Base-by-base conservation (phyloP, 768 basidiomycete species). In the Grammothele lineata region DNA sequence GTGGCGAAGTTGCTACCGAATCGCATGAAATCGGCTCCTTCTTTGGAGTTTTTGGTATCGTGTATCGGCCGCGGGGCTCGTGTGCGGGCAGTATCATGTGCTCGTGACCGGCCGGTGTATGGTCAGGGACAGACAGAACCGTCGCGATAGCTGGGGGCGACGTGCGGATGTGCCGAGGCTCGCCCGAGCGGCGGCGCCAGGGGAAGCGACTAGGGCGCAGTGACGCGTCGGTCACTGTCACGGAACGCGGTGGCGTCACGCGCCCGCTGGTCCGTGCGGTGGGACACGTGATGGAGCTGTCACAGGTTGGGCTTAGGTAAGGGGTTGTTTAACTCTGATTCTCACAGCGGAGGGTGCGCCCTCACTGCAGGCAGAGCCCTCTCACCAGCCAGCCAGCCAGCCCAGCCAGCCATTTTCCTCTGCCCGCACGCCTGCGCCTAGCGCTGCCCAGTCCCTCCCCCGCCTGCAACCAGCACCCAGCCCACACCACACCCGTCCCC, bases 341-440 rank as follows among this genome's bases (percentile, higher is more conserved):
- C 44, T 43, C 51, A 43, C 50, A 45, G 44, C 43, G 27, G 38
- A 48, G 47, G 47, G 45, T 53, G 49, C 55, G 52, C 55, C 51
- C 52, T 40, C 52, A 47, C 44, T 50, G 36, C n/a, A 57, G 47
- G 41, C 44, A 54, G 55, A 51, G 49, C 55, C 55, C 50, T 52
- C 55, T 49, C 55, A 56, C 51, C 55, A 53, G 43, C 50, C 50
- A 55, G 51, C 48, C 41, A 44, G 43, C 53, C 40, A 54, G 48
- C 45, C 44, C 39, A 39, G 33, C 50, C 50, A 54, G 48, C 55
- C 50, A 53, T 51, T 45, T 47, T 46, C 47, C 51, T 49, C 54
- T 50, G 54, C 54, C 46, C 40, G 37, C 47, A 55, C 54, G 50
- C 50, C 45, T 48, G 50, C 48, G 50, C 55, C 55, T 53, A 52